Percentiles rank a stretch among this genome's conserved stretches.
Evolutionary conservation across 768 basidiomycete genomes (phyloP).

Genomic region (Trametes cingulata): DNA sequence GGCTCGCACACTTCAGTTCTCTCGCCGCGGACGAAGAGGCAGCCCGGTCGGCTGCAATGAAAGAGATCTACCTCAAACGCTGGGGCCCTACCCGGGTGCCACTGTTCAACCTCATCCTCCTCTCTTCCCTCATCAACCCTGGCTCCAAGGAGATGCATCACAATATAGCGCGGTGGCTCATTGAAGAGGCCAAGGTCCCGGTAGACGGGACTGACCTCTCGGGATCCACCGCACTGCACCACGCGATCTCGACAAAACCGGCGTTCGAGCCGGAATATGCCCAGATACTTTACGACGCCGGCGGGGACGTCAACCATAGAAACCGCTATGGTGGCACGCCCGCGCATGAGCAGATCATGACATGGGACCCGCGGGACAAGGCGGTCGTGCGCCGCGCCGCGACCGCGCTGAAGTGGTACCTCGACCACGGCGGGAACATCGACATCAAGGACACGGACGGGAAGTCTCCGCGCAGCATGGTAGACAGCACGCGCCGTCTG

Average conservation of each 20-base stretch:
- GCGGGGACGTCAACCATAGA: conserved; percentile 42
- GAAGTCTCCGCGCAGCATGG: conserved; percentile 30
- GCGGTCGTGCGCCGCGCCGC: conserved; percentile 27
- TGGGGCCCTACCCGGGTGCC: conserved; percentile 45
- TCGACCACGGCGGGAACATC: conserved; percentile 43
- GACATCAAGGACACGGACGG: conserved; percentile 40
- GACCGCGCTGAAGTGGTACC: conserved; percentile 39
- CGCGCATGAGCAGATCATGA: conserved; percentile 40
- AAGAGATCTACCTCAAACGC: conserved; percentile 35
- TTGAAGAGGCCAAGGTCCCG: conserved; percentile 36
- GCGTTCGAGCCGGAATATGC: conserved; percentile 43
- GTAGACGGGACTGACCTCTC: conserved; percentile 42
- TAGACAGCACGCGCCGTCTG: conserved; percentile 7
- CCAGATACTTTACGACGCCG: conserved; percentile 43
- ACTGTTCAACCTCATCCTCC: conserved; percentile 41
- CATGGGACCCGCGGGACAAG: conserved; percentile 29
- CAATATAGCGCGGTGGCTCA: conserved; percentile 37
- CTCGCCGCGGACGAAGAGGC: conserved; percentile 3
- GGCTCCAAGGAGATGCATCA: conserved; percentile 27
- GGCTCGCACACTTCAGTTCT: conserved; percentile 18
- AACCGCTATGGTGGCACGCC: conserved; percentile 44
- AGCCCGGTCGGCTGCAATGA: conserved; percentile 25
- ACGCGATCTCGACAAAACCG: conserved; percentile 44
- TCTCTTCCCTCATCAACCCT: conserved; percentile 33
- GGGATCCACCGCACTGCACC: conserved; percentile 42